A percentile compares a stretch with the other conserved stretches of the same genome.
These are phyloP conservation scores for Aspergillus fumigatiaffinis DNA, from an alignment of 2,329 filamentous ascomycete genomes.

Conservation along the genomic window DNA sequence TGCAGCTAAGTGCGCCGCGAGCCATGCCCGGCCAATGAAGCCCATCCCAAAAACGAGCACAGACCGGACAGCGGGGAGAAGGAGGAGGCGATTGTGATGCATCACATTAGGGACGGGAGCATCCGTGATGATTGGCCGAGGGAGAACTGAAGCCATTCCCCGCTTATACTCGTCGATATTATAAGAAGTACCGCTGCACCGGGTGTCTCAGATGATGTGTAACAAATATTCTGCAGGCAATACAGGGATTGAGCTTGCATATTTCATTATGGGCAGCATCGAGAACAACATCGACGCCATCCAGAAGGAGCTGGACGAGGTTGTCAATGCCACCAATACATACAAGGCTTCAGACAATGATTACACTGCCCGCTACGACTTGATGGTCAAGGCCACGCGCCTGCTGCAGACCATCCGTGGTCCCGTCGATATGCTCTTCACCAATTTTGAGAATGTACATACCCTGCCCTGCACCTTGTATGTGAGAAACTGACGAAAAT, in stretches of 20 bases:
- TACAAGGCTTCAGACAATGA: not conserved
- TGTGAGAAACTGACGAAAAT: not conserved
- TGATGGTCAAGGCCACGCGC: slow-evolving; percentile 6
- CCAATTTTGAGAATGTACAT: slow-evolving; percentile 14
- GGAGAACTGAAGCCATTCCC: not conserved
- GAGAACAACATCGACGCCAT: not conserved
- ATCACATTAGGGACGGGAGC: not conserved
- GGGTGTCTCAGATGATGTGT: not conserved
- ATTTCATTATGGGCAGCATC: slow-evolving; percentile 1
- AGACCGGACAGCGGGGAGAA: not conserved
- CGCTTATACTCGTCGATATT: not conserved
- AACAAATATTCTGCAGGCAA: not conserved
- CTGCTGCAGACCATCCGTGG: slow-evolving; percentile 17
- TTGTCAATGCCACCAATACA: not conserved
- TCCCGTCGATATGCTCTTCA: slow-evolving; percentile 18
- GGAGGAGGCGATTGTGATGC: not conserved
- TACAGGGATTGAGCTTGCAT: not conserved
- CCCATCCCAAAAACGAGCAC: not conserved
- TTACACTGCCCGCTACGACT: slow-evolving; percentile 2
- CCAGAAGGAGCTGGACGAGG: slow-evolving; percentile 5
- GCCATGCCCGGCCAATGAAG: not conserved
- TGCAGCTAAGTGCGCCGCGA: not conserved
- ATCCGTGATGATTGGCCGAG: not conserved
- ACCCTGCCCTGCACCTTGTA: too few relatives aligned
- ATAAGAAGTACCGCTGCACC: not conserved